These are phyloP conservation scores for Lycium barbarum DNA, from an alignment of 257 asterid genomes.

Conservation along the genomic window DNA sequence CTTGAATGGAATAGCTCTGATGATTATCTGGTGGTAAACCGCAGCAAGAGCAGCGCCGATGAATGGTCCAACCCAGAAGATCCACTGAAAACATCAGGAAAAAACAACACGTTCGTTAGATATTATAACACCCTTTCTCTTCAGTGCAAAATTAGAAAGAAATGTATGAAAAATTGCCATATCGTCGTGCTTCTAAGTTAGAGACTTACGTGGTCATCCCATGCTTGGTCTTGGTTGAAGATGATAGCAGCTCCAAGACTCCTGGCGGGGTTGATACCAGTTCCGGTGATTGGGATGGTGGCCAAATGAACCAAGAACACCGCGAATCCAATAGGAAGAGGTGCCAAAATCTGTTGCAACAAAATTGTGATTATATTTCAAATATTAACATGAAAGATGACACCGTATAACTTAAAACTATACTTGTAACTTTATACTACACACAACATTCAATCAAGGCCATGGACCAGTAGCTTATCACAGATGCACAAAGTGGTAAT, in stretches of 20 bases:
- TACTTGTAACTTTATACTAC: background rate
- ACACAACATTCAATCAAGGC: conserved; percentile 39
- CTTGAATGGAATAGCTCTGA: conserved; percentile 74
- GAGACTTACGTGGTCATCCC: conserved; percentile 57
- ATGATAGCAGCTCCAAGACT: conserved; percentile 82
- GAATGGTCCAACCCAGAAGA: conserved; percentile 77
- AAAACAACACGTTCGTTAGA: background rate
- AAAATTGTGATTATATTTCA: conserved; percentile 13
- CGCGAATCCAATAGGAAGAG: conserved; percentile 73
- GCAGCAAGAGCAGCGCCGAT: conserved; percentile 72
- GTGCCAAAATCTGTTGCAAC: conserved; percentile 54
- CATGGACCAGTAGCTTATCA: conserved; percentile 28
- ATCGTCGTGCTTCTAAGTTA: conserved; percentile 18
- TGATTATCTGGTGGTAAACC: conserved; percentile 60
- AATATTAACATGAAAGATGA: no score
- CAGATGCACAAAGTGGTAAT: background rate
- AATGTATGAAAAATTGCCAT: background rate
- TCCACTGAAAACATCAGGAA: conserved; percentile 29
- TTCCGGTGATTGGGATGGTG: conserved; percentile 84
- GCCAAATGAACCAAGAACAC: conserved; percentile 80
- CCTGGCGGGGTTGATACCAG: conserved; percentile 82
- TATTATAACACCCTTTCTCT: background rate
- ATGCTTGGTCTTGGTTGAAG: conserved; percentile 49
- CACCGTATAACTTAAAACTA: no score
- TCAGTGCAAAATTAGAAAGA: background rate